phyloP scores from a whole-genome alignment of 2,329 filamentous ascomycete species.

The Scorias spongiosa region DNA sequence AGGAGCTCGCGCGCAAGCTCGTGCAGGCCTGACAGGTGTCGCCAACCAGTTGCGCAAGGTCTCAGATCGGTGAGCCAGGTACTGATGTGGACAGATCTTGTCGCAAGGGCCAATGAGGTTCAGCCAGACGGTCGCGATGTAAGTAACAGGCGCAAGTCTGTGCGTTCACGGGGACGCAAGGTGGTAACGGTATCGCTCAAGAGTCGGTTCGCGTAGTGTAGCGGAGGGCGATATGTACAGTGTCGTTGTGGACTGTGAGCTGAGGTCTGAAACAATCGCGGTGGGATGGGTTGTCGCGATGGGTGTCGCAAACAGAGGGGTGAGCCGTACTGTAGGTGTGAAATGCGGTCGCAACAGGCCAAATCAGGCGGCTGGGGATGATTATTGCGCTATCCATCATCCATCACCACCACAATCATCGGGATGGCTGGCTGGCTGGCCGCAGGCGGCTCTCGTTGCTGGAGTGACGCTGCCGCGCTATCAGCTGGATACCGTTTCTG shows the following conservation, averaged over 20 bases:
- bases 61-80: background rate
- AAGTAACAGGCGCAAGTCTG: constrained; percentile 1
- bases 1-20: background rate
- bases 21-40: background rate
- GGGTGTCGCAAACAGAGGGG: background rate
- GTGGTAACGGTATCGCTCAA: background rate
- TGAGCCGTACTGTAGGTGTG: background rate
- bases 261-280: no score
- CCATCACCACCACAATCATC: no score
- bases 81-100: background rate
- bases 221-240: no score
- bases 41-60: background rate
- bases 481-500: no score
- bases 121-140: constrained; percentile 1
- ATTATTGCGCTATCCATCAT: background rate
- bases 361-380: background rate
- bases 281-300: background rate
- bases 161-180: constrained; percentile 1
- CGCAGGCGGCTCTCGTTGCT: no score
- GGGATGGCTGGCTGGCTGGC: no score
- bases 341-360: background rate
- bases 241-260: no score
- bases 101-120: constrained; percentile 3
- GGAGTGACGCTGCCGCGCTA: no score
- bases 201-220: no score